Base-by-base conservation (phyloP, 2,329 filamentous ascomycete species). In the Didymellaceae sp. region DNA sequence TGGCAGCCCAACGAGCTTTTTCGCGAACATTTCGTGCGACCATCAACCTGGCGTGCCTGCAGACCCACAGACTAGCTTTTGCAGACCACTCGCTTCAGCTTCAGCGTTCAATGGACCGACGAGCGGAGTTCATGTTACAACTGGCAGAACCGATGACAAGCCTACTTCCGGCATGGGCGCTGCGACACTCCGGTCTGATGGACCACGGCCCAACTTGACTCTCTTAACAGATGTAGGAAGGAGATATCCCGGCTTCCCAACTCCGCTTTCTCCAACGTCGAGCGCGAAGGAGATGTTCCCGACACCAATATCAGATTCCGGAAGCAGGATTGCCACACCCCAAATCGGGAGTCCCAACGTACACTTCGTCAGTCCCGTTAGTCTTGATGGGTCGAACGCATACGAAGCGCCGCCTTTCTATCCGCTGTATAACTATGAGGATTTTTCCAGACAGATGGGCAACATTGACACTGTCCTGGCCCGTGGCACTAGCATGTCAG, bases 241-340 rank as follows among this genome's bases (percentile, higher is more conserved):
- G n/a, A 66, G 46, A 25, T 66, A 64, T 35, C 70, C 67, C 9
- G 70, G 69, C 31, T 72, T 72, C 24, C 68, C 66, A 6, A 67
- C 45, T 6, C 64, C 68, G 5, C 41, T 67, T 1, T 70, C 69
- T 3, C 70, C 70, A 9, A 68, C 69, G 1, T 17, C 39, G 9
- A 54, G 52, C n/a, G 67, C 70, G 9, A 67, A 63, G 24, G 52
- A 55, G 6, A 20, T 58, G n/a, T 71, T 57, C 30, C 67, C 67
- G 6, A 68, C 63, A 14, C 69, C 70, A 9, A 45, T 39, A 6
- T 65, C 62, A 6, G 61, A 64, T 7, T 22, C 17, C 16, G 58
- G 49, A 40, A 61, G 55, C 24, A 38, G 37, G 6, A 17, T 24
- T 30, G 30, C 25, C 10, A 63, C 57, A 6, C 49, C 59, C 4